phyloP scores from a whole-genome alignment of 2,329 filamentous ascomycete species.

The Xylariomycetidae sp. region DNA sequence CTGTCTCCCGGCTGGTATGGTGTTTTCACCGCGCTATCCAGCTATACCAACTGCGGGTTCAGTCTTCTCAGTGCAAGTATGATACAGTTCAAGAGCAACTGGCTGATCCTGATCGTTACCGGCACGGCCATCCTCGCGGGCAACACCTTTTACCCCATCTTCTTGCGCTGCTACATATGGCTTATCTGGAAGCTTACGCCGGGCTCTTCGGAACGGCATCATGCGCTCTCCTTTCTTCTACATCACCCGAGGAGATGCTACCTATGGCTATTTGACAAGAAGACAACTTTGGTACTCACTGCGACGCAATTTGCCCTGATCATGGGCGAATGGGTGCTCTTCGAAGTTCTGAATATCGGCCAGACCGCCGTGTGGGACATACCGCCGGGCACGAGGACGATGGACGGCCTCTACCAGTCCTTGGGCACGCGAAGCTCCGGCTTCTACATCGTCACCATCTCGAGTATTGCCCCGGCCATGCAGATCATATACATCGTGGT shows the following conservation, averaged over 20 bases:
- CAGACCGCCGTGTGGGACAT: neutral
- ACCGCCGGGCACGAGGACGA: neutral
- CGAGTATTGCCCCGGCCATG: slow-evolving; percentile 6
- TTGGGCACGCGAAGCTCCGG: slow-evolving; percentile 4
- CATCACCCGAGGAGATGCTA: slow-evolving; percentile 5
- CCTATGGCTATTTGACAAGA: slow-evolving; percentile 1
- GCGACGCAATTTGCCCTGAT: neutral
- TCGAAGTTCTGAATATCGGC: slow-evolving; percentile 1
- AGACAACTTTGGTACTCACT: slow-evolving; percentile 1
- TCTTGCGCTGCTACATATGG: slow-evolving; percentile 3
- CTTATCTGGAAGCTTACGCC: slow-evolving; percentile 1
- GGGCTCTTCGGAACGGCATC: neutral
- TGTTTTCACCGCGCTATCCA: neutral
- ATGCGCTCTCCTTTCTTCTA: slow-evolving; percentile 1
- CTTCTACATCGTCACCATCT: slow-evolving; percentile 2
- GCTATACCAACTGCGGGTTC: neutral
- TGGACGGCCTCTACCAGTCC: slow-evolving; percentile 7
- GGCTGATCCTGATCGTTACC: slow-evolving; percentile 3
- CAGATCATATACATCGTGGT: slow-evolving; percentile 7
- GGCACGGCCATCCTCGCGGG: slow-evolving; percentile 1
- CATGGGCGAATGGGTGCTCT: slow-evolving; percentile 1
- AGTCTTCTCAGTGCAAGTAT: slow-evolving; percentile 1
- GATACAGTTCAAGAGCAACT: slow-evolving; percentile 1
- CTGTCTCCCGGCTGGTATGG: neutral
- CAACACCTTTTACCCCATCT: slow-evolving; percentile 4